phyloP scores from a whole-genome alignment of 805 yeast genomes.

The Candida qinlingensis region DNA sequence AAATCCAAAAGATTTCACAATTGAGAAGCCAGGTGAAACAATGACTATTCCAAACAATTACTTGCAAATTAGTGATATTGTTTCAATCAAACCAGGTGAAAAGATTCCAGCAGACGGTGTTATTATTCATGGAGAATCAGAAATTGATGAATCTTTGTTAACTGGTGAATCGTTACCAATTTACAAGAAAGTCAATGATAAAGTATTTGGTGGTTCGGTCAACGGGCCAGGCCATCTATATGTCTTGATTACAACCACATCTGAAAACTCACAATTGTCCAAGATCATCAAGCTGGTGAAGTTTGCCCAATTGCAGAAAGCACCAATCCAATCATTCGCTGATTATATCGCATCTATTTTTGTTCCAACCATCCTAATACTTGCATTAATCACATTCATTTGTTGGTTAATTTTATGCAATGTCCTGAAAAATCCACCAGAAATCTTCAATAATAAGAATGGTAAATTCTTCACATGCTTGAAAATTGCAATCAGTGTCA shows the following conservation, averaged over 20 bases:
- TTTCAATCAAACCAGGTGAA: constrained; percentile 78
- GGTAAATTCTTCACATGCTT: constrained; percentile 65
- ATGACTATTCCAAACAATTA: constrained; percentile 64
- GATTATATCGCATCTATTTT: constrained; percentile 81
- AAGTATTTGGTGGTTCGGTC: constrained; percentile 84
- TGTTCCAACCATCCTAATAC: constrained; percentile 65
- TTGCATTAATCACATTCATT: constrained; percentile 63
- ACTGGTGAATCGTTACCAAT: constrained; percentile 91
- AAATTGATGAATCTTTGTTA: constrained; percentile 80
- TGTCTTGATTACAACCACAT: constrained; percentile 64
- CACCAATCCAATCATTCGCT: constrained; percentile 88
- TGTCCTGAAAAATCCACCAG: constrained; percentile 37
- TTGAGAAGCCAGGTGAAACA: constrained; percentile 28
- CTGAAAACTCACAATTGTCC: constrained; percentile 79
- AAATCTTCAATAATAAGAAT: constrained; percentile 40
- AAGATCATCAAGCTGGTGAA: constrained; percentile 83
- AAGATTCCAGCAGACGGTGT: constrained; percentile 90
- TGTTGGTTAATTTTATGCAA: constrained; percentile 49
- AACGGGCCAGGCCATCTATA: constrained; percentile 73
- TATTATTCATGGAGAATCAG: constrained; percentile 72
- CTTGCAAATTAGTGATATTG: constrained; percentile 71
- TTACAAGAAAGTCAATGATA: constrained; percentile 51
- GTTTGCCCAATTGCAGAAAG: constrained; percentile 82
- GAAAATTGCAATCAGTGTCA: constrained; percentile 80
- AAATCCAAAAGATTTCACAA: constrained; percentile 25